Evolutionary conservation across 2,329 filamentous ascomycete species (phyloP), one percentile per base, ranked within the genome.

Genomic region (Paecilomyces sp.): DNA sequence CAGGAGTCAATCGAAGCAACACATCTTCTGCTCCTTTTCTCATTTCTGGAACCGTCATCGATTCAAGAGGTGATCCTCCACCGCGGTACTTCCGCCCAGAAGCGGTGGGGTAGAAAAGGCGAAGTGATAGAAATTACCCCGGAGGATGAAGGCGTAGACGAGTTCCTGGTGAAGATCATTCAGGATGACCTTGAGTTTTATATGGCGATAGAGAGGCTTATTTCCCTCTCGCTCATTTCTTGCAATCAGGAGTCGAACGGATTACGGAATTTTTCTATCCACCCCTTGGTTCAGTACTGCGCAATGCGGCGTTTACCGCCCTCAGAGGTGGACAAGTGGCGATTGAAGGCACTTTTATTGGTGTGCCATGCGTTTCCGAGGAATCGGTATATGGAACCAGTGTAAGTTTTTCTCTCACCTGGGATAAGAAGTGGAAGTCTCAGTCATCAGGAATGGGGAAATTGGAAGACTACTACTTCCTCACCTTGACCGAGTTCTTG

Each of bases 271-370:
- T 63, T 64, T 55, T 61, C 60, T n/a, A 54, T 65, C 53, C 63
- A 63, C 41, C 63, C 62, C 18, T 59, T 63, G 24, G 62, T 65
- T 34, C 63, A 65, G 55, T 30, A 61, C 36, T 65, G 57, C 61
- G 59, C 55, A 13, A 58, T 54, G 13, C 31, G 31, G 31, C 31
- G 31, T 33, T 33, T 33, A 33, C 31, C 53, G 60, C 11, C 11
- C 2, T 15, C 56, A 15, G 52, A 34, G 47, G 54, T 54, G 8
- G 31, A 54, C 41, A 58, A 58, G 54, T 62, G 61, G 58, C 53
- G 31, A 47, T 15, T 56, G 25, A 58, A 62, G 34, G 61, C 61
- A 15, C 52, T 62, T 34, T 52, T 61, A 41, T 55, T 62, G n/a
- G 61, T 62, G 12, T 34, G 47, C n/a, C 61, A 61, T 33, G 61